Percentiles rank a stretch among this genome's conserved stretches.
phyloP scores from a whole-genome alignment of 1,139 yeast genomes.

The Blastobotrys petasosporus region DNA sequence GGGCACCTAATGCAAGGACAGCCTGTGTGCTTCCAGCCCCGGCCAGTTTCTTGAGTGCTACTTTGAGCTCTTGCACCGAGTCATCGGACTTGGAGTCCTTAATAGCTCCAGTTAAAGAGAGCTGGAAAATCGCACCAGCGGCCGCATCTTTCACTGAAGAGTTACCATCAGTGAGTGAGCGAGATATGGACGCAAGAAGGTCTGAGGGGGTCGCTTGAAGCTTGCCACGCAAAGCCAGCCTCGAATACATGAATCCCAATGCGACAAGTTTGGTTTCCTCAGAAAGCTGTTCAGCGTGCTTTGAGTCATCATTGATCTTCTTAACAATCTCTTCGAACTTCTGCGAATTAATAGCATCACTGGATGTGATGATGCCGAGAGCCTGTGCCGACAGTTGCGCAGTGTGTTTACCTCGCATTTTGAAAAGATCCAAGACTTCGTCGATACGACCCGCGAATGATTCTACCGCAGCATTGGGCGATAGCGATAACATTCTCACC shows the following conservation, averaged over 20 bases:
- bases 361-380: slow-evolving; percentile 54
- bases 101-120: slow-evolving; percentile 2
- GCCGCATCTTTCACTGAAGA: slow-evolving; percentile 12
- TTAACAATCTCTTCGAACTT: slow-evolving; percentile 16
- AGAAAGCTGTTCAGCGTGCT: neutral
- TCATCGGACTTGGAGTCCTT: neutral
- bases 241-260: slow-evolving; percentile 12
- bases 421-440: slow-evolving; percentile 20
- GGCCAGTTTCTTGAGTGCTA: slow-evolving; percentile 1
- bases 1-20: slow-evolving; percentile 48
- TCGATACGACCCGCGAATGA: slow-evolving; percentile 9
- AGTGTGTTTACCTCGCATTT: slow-evolving; percentile 25
- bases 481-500: slow-evolving; percentile 24
- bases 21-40: slow-evolving; percentile 48
- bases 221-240: slow-evolving; percentile 16
- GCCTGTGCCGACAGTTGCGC: slow-evolving; percentile 40
- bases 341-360: slow-evolving; percentile 31
- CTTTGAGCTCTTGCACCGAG: neutral
- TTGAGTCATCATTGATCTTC: neutral
- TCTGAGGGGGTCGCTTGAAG: slow-evolving; percentile 1
- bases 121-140: slow-evolving; percentile 11
- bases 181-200: neutral
- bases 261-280: slow-evolving; percentile 7
- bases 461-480: slow-evolving; percentile 25
- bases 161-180: slow-evolving; percentile 10